These are phyloP conservation scores for Nemania sp. DNA, from an alignment of 2,329 filamentous ascomycete genomes.

Conservation along the genomic window DNA sequence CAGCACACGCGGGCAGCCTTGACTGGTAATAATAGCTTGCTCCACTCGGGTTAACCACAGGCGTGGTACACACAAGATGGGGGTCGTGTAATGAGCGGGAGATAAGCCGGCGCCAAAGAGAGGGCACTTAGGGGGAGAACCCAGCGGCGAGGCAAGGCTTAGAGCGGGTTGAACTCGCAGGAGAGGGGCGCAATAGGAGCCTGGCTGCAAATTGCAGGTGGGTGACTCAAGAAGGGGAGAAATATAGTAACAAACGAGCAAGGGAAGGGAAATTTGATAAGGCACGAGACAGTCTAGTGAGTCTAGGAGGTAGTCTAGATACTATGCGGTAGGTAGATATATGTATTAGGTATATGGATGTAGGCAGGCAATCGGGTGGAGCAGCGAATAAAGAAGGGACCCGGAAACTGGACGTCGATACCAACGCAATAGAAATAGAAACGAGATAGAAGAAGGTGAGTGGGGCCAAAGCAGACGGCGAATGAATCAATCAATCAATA, in stretches of 20 bases:
- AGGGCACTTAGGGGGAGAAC: slow-evolving; percentile 23
- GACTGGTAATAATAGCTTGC: slow-evolving; percentile 40
- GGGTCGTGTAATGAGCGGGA: slow-evolving; percentile 26
- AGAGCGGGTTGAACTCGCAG: slow-evolving; percentile 12
- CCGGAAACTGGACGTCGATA: neutral
- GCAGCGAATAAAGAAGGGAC: neutral
- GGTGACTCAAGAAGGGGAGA: neutral
- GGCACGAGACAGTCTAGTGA: slow-evolving; percentile 10
- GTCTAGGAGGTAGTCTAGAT: slow-evolving; percentile 13
- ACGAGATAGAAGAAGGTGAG: slow-evolving; percentile 7
- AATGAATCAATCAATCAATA: slow-evolving; percentile 7
- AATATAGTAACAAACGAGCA: neutral
- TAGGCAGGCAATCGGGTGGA: neutral
- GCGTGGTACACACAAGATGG: slow-evolving; percentile 22
- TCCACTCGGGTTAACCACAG: slow-evolving; percentile 45
- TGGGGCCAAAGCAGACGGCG: slow-evolving; percentile 9
- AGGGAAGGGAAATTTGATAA: neutral
- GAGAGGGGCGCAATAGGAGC: slow-evolving; percentile 19
- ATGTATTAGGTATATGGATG: no score
- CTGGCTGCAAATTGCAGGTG: slow-evolving; percentile 6
- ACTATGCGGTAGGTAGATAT: slow-evolving; percentile 1
- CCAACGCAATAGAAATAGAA: slow-evolving; percentile 10
- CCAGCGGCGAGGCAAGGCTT: slow-evolving; percentile 28
- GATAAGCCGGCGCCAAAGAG: slow-evolving; percentile 20
- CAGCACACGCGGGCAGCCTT: slow-evolving; percentile 27